Conservation (phyloP, 2,329 filamentous ascomycete species). For the Pseudocercospora vitis region DNA sequence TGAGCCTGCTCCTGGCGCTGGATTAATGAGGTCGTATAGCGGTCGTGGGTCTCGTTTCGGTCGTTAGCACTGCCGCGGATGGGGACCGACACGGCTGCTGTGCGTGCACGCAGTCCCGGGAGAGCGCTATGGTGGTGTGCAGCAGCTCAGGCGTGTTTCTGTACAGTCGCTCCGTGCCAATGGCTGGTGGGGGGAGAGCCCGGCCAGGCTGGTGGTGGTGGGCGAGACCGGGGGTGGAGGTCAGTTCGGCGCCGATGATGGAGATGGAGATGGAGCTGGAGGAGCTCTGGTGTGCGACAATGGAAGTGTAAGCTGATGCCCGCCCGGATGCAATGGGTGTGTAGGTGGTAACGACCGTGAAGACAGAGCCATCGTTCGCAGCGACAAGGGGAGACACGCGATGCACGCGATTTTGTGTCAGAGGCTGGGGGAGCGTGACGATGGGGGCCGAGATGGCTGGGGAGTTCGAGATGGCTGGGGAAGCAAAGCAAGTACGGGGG, state of each 20-base stretch:
- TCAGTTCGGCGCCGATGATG: background rate
- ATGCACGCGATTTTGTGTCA: constrained; percentile 9
- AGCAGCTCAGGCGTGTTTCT: background rate
- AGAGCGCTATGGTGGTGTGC: background rate
- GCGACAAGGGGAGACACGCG: constrained; percentile 2
- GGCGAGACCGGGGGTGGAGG: constrained; percentile 10
- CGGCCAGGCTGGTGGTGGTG: constrained; percentile 8
- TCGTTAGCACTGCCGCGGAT: constrained; percentile 50
- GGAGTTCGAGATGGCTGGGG: constrained; percentile 2
- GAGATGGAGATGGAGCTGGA: too few species aligned
- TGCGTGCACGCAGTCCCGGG: constrained; percentile 14
- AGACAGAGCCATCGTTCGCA: constrained; percentile 8
- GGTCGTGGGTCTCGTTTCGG: constrained; percentile 55
- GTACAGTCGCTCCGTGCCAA: constrained; percentile 9
- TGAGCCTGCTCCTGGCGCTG: constrained; percentile 49
- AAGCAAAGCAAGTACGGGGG: background rate
- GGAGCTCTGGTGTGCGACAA: constrained; percentile 1
- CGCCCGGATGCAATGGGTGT: background rate
- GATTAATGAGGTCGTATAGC: constrained; percentile 53
- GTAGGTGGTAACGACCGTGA: constrained; percentile 13
- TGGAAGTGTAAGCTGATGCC: background rate
- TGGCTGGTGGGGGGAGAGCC: constrained; percentile 6
- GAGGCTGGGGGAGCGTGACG: constrained; percentile 10
- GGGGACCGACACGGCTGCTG: constrained; percentile 46
- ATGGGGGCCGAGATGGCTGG: background rate